These are phyloP conservation scores for Mortierella sp. DNA, from an alignment of 371 early-diverging fungal species.

Conservation along the genomic window DNA sequence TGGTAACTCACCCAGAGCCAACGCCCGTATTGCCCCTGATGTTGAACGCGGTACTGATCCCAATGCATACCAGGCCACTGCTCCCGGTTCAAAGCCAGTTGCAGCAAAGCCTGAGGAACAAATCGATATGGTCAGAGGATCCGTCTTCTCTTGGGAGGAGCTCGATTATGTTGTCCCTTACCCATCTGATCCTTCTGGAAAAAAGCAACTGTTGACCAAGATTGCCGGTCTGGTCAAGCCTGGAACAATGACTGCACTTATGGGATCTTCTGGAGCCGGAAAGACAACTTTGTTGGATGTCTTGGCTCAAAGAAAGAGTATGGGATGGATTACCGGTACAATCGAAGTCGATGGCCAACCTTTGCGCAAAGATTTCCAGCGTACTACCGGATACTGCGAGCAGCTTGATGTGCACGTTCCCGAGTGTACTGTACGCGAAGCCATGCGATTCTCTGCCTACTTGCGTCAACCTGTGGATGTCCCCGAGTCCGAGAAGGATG, in stretches of 20 bases:
- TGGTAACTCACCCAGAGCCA: background rate
- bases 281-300: conserved; percentile 92
- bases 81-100: conserved; percentile 11
- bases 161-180: conserved; percentile 57
- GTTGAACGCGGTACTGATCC: conserved; percentile 8
- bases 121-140: conserved; percentile 51
- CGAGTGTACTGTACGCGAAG: conserved; percentile 67
- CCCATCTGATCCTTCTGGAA: conserved; percentile 46
- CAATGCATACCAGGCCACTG: background rate
- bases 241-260: conserved; percentile 82
- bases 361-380: conserved; percentile 72
- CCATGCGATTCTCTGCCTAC: conserved; percentile 78
- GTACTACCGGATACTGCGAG: conserved; percentile 85
- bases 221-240: conserved; percentile 66
- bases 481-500: conserved; percentile 72
- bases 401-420: conserved; percentile 87
- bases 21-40: conserved; percentile 4
- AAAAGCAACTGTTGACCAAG: conserved; percentile 58
- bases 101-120: background rate
- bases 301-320: conserved; percentile 87
- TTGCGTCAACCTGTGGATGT: conserved; percentile 76
- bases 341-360: conserved; percentile 85
- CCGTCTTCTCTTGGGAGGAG: conserved; percentile 57
- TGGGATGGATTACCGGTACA: conserved; percentile 87
- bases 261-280: conserved; percentile 76